These are phyloP conservation scores for Aquilaria sinensis DNA, from an alignment of 345 rosid species.

Conservation along the genomic window DNA sequence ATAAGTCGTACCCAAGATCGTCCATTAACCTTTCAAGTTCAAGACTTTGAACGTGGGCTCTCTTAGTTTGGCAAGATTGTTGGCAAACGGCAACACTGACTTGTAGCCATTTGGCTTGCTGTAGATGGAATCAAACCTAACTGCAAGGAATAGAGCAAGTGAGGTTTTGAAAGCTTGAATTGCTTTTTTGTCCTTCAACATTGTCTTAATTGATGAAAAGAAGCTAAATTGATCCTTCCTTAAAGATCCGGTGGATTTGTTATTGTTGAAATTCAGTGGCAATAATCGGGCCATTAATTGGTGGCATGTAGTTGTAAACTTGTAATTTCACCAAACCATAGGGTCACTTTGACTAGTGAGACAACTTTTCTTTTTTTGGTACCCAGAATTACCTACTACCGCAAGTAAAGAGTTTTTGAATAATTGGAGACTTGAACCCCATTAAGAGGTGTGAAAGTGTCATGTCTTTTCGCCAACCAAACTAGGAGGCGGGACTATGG, in stretches of 20 bases:
- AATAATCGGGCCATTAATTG: slow-evolving; percentile 6
- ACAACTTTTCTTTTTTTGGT: too few relatives aligned
- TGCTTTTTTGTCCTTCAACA: slow-evolving; percentile 24
- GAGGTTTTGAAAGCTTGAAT: slow-evolving; percentile 60
- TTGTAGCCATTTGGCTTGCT: slow-evolving; percentile 68
- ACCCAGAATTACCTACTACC: too few relatives aligned
- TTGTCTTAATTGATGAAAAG: not conserved
- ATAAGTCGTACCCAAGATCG: slow-evolving; percentile 80
- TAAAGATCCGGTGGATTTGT: slow-evolving; percentile 12
- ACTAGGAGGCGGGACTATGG: too few relatives aligned
- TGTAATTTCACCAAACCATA: too few relatives aligned
- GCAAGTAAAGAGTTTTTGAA: too few relatives aligned
- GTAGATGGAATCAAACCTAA: slow-evolving; percentile 55
- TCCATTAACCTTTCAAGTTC: slow-evolving; percentile 81
- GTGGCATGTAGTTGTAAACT: too few relatives aligned
- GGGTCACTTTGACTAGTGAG: too few relatives aligned
- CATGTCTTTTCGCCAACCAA: too few relatives aligned
- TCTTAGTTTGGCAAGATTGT: slow-evolving; percentile 53
- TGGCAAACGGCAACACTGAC: slow-evolving; percentile 77
- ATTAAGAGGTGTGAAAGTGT: too few relatives aligned
- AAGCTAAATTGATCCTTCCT: slow-evolving; percentile 18
- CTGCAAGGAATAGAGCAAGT: slow-evolving; percentile 61
- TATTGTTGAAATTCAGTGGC: slow-evolving; percentile 7
- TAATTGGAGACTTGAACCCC: too few relatives aligned
- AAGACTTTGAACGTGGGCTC: slow-evolving; percentile 80